Base-by-base conservation (phyloP, 768 basidiomycete genomes). In the Harrya chromipes region DNA sequence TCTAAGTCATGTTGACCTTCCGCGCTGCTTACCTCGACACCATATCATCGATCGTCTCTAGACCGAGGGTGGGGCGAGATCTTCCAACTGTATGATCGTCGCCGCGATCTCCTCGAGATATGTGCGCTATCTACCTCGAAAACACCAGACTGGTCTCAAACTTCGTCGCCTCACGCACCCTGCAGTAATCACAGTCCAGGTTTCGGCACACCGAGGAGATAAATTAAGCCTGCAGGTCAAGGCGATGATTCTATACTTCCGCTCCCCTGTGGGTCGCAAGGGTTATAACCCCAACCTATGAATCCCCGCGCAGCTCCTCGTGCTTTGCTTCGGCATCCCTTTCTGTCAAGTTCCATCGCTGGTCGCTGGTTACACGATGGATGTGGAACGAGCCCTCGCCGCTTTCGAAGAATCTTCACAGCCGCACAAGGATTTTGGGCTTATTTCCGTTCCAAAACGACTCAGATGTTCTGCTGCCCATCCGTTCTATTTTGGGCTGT, bases 231-330 rank as follows among this genome's bases (percentile, higher is more conserved):
- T 40, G 45, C 56, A 43, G 40, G 45, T 14, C n/a, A 43, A 33
- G 52, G 59, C 44, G 37, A 52, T 61, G 59, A 50, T 61, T 43
- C 41, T 29, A 52, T 45, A 52, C 43, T 14, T 21, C 38, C 41
- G 47, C 39, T 33, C 41, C 8, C 35, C 38, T 37, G 39, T 50
- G 21, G 19, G 35, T 27, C 36, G 39, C 38, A 24, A 40, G 35
- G 38, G 29, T 52, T 52, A 58, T 55, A 61, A 50, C 26, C 40
- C 46, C 50, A 34, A 10, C 33, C n/a, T 34, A 36, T 37, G 23
- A 50, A 52, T 20, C 7, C 29, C 34, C 14, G n/a, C 31, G 41
- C 20, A 9, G 31, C 20, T 40, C 16, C 46, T 41, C 31, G 54
- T 53, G 44, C 37, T 24, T 35, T n/a, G 31, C 29, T 29, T 29